These are phyloP conservation scores for Chalciporus chontae DNA, from an alignment of 768 basidiomycete species.

Conservation along the genomic window DNA sequence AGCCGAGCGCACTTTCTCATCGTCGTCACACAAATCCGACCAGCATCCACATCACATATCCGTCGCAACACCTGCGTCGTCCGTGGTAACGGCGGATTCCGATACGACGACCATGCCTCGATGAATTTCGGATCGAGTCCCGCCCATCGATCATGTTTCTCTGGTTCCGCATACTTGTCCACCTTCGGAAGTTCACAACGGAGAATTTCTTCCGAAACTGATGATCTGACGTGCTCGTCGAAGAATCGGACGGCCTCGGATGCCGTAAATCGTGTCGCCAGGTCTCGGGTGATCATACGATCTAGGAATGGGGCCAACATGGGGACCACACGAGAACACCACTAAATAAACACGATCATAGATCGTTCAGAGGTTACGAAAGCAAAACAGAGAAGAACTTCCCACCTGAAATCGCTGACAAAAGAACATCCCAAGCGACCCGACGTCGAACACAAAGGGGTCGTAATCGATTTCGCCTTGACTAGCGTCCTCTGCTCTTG, in stretches of 20 bases:
- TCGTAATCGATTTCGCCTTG: constrained; percentile 27
- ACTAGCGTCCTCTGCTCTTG: constrained; percentile 7
- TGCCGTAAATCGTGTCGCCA: constrained; percentile 24
- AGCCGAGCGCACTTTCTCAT: too few relatives aligned
- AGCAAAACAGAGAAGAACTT: background rate
- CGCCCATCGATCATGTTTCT: constrained; percentile 1
- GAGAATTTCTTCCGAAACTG: too few relatives aligned
- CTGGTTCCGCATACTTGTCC: background rate
- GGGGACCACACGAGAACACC: constrained; percentile 16
- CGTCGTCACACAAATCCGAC: too few relatives aligned
- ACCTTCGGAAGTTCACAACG: background rate
- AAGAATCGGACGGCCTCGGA: constrained; percentile 16
- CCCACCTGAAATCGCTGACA: background rate
- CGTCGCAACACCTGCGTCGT: background rate
- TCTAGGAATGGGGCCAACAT: constrained; percentile 29
- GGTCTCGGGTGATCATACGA: constrained; percentile 23
- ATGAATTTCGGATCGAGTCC: constrained; percentile 1
- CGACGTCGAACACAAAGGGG: constrained; percentile 27
- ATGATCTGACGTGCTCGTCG: too few relatives aligned
- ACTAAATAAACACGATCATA: constrained; percentile 5
- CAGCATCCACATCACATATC: background rate
- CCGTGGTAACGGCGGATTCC: background rate
- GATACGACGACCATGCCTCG: background rate
- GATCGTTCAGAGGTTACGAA: background rate
- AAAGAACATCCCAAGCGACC: constrained; percentile 21